Evolutionary conservation across 352 stramenopile genomes (phyloP), one percentile per base, ranked within the genome.

Genomic region (Pythium apleroticum): DNA sequence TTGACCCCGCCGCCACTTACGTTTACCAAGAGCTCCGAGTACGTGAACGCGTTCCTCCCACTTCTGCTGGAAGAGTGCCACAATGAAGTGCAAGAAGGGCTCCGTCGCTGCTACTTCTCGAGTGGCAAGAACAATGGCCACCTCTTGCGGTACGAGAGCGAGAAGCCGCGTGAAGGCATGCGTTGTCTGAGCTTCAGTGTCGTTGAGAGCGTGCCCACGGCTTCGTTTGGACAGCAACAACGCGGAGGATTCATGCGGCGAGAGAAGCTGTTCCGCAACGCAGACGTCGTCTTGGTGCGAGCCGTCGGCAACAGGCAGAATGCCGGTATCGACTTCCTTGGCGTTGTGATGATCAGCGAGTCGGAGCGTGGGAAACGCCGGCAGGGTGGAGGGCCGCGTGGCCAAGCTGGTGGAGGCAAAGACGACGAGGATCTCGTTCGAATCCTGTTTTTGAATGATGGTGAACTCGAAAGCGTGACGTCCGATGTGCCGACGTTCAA

Each of bases 81-180:
- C 66, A 92, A 89, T 24, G 88, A 95, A 63, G 68, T 96, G 25
- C 78, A 90, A 60, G 81, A 94, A 63, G 75, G 76, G 0, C 66
- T 93, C 31, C 80, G 76, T 37, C 80, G 76, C 45, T 79, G 69
- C 31, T 80, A 71, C 31, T 77, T 68, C 24, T 63, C 55, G 17
- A 62, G 25, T 46, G 64, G 64, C 3, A 65, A 73, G n/a, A 71
- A 71, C n/a, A 69, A 63, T 19, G 78, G 86, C 0, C 85, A 94
- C 52, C 45, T 89, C 22, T 56, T 95, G 27, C 84, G 84, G 11
- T 94, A 93, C 48, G 86, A 95, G 43, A 86, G 80, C 0, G 88
- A 96, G 57, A 93, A 93, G 46, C 60, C 80, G 15, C 76, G 80
- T 19, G 88, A 96, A 75, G 84, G 84, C 0, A 93, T 96, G 84